Conservation (phyloP, 1,284 basidiomycete genomes). For the Cryptococcus jaspeensis region DNA sequence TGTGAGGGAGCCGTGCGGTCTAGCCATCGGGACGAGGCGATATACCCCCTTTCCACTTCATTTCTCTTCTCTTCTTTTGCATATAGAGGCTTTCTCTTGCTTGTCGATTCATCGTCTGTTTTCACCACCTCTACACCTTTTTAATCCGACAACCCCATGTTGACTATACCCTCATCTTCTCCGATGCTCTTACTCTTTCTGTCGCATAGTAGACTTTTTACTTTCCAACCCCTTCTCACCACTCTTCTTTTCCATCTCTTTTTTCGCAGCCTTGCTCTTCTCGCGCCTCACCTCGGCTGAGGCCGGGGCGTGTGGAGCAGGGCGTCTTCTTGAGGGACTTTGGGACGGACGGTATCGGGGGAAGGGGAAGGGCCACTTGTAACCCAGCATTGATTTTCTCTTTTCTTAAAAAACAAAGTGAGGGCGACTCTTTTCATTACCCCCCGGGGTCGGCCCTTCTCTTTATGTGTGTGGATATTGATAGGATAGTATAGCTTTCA, state of each 20-base stretch:
- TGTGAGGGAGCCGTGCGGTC: constrained; percentile 7
- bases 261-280: not conserved
- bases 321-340: not conserved
- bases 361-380: not conserved
- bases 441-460: too few species aligned
- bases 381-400: constrained; percentile 4
- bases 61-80: constrained; percentile 1
- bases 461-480: too few species aligned
- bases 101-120: not conserved
- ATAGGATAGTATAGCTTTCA: not conserved
- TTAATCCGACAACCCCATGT: not conserved
- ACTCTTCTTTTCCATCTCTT: too few species aligned
- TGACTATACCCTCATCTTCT: not conserved
- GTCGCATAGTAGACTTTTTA: constrained; percentile 2
- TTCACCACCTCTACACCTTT: not conserved
- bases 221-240: not conserved
- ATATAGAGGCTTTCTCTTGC: constrained; percentile 6
- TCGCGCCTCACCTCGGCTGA: not conserved
- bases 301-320: not conserved
- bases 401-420: not conserved
- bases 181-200: not conserved
- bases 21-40: not conserved
- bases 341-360: too few species aligned
- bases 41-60: not conserved
- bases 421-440: too few species aligned